phyloP scores from a whole-genome alignment of 768 basidiomycete genomes.

The Hydnomerulius pinastri region DNA sequence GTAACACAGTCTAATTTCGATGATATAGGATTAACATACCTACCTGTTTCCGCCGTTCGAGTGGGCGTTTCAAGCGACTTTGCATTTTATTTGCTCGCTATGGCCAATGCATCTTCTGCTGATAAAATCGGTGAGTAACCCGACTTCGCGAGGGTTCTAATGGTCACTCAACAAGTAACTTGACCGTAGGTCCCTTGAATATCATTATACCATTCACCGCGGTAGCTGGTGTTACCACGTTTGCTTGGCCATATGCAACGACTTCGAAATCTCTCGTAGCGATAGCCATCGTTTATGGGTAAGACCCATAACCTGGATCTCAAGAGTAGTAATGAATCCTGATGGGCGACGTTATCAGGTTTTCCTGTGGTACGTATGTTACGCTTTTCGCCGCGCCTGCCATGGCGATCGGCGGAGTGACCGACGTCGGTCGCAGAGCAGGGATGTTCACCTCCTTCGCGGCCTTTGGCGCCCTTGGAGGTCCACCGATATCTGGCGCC shows the following conservation, averaged over 20 bases:
- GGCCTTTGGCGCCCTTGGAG: conserved; percentile 60
- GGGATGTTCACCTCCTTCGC: conserved; percentile 63
- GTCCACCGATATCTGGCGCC: conserved; percentile 71
- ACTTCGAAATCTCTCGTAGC: no score
- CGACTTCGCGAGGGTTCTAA: background rate
- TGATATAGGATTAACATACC: conserved; percentile 58
- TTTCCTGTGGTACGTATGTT: conserved; percentile 59
- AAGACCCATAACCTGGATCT: no score
- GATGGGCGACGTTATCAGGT: conserved; percentile 52
- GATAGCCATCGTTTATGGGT: no score
- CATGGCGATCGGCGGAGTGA: conserved; percentile 56
- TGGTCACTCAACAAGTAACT: background rate
- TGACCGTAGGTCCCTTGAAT: conserved; percentile 55
- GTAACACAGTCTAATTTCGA: background rate
- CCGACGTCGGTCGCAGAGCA: conserved; percentile 60
- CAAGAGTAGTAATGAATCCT: conserved; percentile 42
- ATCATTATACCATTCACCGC: conserved; percentile 63
- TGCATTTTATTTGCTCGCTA: conserved; percentile 61
- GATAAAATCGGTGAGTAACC: conserved; percentile 48
- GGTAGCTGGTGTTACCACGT: conserved; percentile 56
- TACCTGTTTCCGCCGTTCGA: conserved; percentile 53
- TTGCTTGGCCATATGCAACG: conserved; percentile 64
- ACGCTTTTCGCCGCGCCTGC: conserved; percentile 54
- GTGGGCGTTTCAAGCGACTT: conserved; percentile 49
- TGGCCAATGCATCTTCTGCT: conserved; percentile 62